Base-by-base conservation (phyloP, 805 yeast genomes). In the Candida takata region DNA sequence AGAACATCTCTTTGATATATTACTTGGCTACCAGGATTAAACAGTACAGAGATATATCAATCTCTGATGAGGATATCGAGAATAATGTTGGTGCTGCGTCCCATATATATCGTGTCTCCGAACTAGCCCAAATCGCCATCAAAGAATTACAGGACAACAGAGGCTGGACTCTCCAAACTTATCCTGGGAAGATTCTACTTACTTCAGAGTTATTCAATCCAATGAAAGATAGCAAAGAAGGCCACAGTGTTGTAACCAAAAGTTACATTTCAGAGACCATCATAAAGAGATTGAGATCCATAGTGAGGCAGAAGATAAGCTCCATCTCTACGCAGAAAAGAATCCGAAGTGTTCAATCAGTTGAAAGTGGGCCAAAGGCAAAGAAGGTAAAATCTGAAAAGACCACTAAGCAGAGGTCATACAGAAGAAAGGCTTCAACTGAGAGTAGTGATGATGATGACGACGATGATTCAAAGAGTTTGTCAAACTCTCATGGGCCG, bases 1-100 rank as follows among this genome's bases (percentile, higher is more conserved):
- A 78, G 21, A 88, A 86, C 47, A 64, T 83, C 24, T 80, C 90
- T 6, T 55, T 85, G 39, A 55, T 87, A 6, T 86, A 75, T 52
- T 86, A 87, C 54, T 62, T 84, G 33, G 77, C 92, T 0, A 82
- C 82, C 40, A 68, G 95, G 36, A 70, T 85, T 14, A 86, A 85
- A 52, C 94, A 84, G 54, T 82, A 78, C 48, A 67, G 76, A 34
- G 95, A 85, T 59, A 69, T 67, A 8, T 31, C 65, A 43, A 17
- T 64, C 4, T 69, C 62, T 5, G 62, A 59, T 5, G 54, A 49
- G 4, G 62, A 56, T 27, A 54, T 50, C 21, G 52, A 48, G 17
- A 40, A 44, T 3, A 52, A 44, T 13, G 43, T 40, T 1, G 49
- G 57, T 36, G 52, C 51, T 23, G 58, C 52, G 2, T 42, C 58